These are phyloP conservation scores for Jackrogersella multiformis DNA, from an alignment of 495 filamentous ascomycete genomes.

Conservation along the genomic window DNA sequence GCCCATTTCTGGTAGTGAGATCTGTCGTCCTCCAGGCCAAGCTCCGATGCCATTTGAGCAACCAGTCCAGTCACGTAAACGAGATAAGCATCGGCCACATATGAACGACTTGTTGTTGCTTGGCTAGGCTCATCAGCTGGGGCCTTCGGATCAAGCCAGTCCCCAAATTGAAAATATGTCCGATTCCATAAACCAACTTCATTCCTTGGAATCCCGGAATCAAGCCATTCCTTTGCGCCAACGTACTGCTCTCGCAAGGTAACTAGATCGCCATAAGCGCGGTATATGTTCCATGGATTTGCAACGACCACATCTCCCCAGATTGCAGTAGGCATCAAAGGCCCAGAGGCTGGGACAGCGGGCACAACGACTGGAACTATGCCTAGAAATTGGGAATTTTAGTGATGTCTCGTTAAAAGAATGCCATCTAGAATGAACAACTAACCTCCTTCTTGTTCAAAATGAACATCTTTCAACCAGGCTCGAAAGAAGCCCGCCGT, in stretches of 20 bases:
- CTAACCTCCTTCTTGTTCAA: conserved; percentile 49
- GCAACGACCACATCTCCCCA: conserved; percentile 61
- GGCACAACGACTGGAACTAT: conserved; percentile 55
- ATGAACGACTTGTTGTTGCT: conserved; percentile 51
- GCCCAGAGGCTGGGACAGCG: conserved; percentile 40
- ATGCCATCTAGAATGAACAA: background rate
- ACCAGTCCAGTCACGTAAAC: conserved; percentile 55
- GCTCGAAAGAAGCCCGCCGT: conserved; percentile 58
- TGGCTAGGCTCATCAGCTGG: conserved; percentile 53
- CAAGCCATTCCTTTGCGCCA: conserved; percentile 59
- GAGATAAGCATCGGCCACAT: conserved; percentile 63
- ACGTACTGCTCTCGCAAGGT: conserved; percentile 55
- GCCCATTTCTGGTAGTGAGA: conserved; percentile 43
- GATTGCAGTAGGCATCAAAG: conserved; percentile 41
- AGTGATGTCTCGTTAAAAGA: background rate
- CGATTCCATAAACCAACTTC: conserved; percentile 52
- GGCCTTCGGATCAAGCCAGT: conserved; percentile 64
- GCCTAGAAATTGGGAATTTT: conserved; percentile 24
- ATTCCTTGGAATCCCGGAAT: conserved; percentile 56
- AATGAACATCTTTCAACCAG: conserved; percentile 59
- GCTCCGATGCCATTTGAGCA: conserved; percentile 41
- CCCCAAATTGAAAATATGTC: conserved; percentile 54
- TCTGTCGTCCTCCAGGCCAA: conserved; percentile 46
- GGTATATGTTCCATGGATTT: conserved; percentile 57
- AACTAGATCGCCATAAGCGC: conserved; percentile 51